A percentile compares a stretch with the other conserved stretches of the same genome.
Conservation (phyloP, 2,329 filamentous ascomycete genomes). For the Chaetothyriales sp. region DNA sequence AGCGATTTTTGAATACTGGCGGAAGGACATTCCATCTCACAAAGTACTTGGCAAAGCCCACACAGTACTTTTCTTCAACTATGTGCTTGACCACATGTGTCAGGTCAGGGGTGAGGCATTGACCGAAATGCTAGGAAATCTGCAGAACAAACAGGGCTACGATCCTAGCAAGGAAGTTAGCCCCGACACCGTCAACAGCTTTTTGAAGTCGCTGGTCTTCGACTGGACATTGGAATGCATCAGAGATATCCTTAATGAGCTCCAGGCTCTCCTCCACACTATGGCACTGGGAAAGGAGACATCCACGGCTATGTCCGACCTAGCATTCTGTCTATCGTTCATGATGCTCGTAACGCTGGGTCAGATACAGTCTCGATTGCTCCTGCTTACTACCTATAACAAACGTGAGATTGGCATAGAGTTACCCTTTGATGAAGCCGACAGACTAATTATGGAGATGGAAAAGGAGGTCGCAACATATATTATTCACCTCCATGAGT, state of each 20-base stretch:
- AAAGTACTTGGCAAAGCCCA: conserved; percentile 6
- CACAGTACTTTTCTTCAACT: conserved; percentile 11
- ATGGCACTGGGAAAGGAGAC: conserved; percentile 8
- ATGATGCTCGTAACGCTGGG: conserved; percentile 11
- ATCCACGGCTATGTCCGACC: conserved; percentile 4
- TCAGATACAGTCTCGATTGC: conserved; percentile 5
- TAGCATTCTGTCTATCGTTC: conserved; percentile 11
- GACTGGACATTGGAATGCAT: conserved; percentile 4
- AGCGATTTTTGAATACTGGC: conserved; percentile 5
- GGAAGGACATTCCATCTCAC: conserved; percentile 8
- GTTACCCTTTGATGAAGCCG: conserved; percentile 1
- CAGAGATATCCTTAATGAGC: conserved; percentile 5
- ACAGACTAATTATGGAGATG: conserved; percentile 9
- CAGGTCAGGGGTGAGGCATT: conserved; percentile 4
- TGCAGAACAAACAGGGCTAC: conserved; percentile 2
- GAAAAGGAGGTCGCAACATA: conserved; percentile 9
- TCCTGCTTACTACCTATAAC: conserved; percentile 3
- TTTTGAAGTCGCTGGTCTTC: conserved; percentile 11
- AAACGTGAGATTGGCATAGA: conserved; percentile 1
- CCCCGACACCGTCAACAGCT: conserved; percentile 13
- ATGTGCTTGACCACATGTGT: conserved; percentile 9
- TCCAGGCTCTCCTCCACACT: conserved; percentile 12
- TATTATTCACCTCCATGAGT: conserved; percentile 12
- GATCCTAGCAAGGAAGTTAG: conserved; percentile 1
- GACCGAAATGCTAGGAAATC: conserved; percentile 2